Evolutionary conservation across 345 rosid species (phyloP).

Genomic region (Aurinia saxatilis): DNA sequence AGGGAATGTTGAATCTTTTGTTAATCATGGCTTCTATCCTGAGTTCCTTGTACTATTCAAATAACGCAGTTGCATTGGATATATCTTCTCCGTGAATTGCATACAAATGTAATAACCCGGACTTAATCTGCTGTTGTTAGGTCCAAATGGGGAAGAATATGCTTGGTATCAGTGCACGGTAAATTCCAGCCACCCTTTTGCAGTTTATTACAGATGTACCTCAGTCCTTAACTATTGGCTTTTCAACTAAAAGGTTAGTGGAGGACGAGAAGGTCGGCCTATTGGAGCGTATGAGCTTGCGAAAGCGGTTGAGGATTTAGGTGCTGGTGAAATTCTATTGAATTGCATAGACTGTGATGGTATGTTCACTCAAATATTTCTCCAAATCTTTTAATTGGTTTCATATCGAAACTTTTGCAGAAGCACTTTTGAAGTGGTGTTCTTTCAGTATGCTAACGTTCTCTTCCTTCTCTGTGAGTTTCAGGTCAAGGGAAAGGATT

Average conservation of each 20-base stretch:
- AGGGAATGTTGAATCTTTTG: no score
- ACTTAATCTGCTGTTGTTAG: conserved; percentile 29
- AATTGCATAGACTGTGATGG: conserved; percentile 99
- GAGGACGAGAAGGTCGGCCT: conserved; percentile 96
- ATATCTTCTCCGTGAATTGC: neutral
- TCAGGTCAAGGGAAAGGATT: conserved; percentile 98
- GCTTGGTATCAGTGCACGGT: conserved; percentile 99
- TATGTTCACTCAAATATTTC: conserved; percentile 15
- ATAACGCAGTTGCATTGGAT: neutral
- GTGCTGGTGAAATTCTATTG: conserved; percentile 92
- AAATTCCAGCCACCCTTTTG: conserved; percentile 18
- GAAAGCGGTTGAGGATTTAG: conserved; percentile 85
- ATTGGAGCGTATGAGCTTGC: conserved; percentile 99
- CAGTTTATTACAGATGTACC: neutral
- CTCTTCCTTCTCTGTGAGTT: conserved; percentile 7
- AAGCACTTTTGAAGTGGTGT: neutral
- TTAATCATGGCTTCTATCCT: neutral
- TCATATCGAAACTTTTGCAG: neutral
- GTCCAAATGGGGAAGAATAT: conserved; percentile 87
- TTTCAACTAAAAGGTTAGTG: conserved; percentile 56
- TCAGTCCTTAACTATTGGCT: conserved; percentile 5
- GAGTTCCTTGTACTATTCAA: neutral
- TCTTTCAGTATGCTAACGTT: neutral
- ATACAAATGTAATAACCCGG: neutral
- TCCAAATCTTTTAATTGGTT: neutral